Conservation (phyloP, 2,329 filamentous ascomycete species). For the Nectriaceae sp. region DNA sequence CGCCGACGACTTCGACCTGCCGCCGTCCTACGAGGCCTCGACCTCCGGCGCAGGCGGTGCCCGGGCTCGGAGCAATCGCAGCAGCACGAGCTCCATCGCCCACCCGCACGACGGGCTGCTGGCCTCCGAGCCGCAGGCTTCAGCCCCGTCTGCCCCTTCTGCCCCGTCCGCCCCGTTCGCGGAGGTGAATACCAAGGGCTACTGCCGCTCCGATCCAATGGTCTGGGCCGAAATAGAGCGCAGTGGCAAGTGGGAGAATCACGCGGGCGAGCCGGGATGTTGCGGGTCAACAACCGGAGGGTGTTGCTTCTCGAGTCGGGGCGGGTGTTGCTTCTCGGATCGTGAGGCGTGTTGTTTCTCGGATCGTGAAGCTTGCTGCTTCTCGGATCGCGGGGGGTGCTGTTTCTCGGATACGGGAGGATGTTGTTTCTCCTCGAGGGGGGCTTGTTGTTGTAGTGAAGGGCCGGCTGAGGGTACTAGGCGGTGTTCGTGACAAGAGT, state of each 20-base stretch:
- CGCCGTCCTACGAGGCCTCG: background rate
- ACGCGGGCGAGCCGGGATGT: background rate
- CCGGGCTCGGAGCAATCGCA: background rate
- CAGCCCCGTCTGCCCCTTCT: background rate
- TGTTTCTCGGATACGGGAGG: background rate
- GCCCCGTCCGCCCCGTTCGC: too few relatives aligned
- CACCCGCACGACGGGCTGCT: background rate
- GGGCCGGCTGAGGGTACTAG: background rate
- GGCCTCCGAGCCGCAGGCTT: background rate
- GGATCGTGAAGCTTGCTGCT: background rate
- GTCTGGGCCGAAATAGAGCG: background rate
- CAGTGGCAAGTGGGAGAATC: background rate
- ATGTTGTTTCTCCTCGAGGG: background rate
- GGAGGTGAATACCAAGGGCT: background rate
- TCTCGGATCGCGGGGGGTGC: background rate
- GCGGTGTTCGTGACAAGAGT: background rate
- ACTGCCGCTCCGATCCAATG: background rate
- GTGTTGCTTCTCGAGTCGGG: background rate
- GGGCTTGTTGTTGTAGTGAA: background rate
- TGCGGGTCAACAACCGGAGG: background rate
- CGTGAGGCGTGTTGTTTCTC: background rate
- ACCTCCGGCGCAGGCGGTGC: background rate
- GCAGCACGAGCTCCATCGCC: background rate
- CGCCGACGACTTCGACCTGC: background rate
- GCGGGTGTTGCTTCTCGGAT: background rate